Evolutionary conservation across 139 green algal genomes (phyloP), one percentile per base, ranked within the genome.

Genomic region (Chlorella vulgaris): DNA sequence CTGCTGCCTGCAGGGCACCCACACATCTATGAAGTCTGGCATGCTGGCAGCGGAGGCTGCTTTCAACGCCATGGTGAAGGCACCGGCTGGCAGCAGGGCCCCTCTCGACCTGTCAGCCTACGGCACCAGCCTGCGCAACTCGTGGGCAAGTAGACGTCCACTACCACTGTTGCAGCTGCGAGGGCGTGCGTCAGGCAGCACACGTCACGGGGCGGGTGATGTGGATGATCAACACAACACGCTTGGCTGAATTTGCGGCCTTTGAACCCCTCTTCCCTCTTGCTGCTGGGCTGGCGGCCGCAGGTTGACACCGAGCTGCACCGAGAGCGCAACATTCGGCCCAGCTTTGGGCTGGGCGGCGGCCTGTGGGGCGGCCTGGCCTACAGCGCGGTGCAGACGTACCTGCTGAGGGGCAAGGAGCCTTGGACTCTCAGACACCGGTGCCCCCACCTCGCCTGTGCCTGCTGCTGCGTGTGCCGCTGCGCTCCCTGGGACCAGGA

Each of bases 11-110:
- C 85, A 93, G 89, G 94, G 94, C 80, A 93, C 89, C 2, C 95
- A 98, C 86, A 98, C 93, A 0, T 96, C 96, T 42, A 98, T 99
- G 92, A 95, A 96, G 89, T 93, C 87, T 19, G 96, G 96, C 80
- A 96, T 98, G 77, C 39, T 96, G 55, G 95, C 93, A 10, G 96
- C 88, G 5, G 93, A 99, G 69, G 91, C 88, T 4, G 89, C 90
- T 4, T 93, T 94, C 76, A 29, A 80, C 1, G 88, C 71, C 50
- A 88, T 97, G 33, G 85, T 61, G 1, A 50, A 51, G 19, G 63
- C 36, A 7, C 68, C 29, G 51, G 24, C 65, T 1, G 39, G 29
- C 2, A 61, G 42, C 22, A 35, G 82, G 36, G 81, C 66, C 3
- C 81, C 88, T 3, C 71, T 90, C 22, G 82, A 92, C 82, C 43